Base-by-base conservation (phyloP, 768 basidiomycete species). In the Tulasnella sp. region DNA sequence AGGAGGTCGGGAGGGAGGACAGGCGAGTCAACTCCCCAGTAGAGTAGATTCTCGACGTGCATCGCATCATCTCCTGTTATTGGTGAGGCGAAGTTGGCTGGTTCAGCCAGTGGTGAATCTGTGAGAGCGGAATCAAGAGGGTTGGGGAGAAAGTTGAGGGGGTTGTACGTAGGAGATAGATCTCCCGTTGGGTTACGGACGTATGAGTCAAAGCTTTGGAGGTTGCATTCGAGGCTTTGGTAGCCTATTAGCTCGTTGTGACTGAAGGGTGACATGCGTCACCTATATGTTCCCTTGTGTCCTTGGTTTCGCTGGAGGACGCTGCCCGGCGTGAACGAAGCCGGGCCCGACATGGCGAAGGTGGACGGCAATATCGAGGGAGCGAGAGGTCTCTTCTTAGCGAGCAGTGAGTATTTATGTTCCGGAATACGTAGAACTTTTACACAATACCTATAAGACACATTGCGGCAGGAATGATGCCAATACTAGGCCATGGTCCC, bases 271-370 rank as follows among this genome's bases (percentile, higher is more conserved):
- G 3, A 4, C 60, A 64, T 64, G 3, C 20, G 9, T 14, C n/a
- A n/a, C n/a, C 8, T 64, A 28, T 64, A 28, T 64, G 60, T 64
- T 64, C 60, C 60, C 14, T 64, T 42, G 7, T 64, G 60, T 64
- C 60, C 60, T 64, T 64, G 60, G 60, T 34, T 64, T 28, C 60
- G 60, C 60, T 64, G 31, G 60, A 64, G 60, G 60, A 20, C 60
- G 60, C n/a, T 28, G 60, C 60, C 31, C n/a, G 60, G 42, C 60
- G n/a, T 14, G 60, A 64, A 24, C 8, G 60, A 24, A 64, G 60
- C 60, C 60, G 60, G n/a, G 60, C 42, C 6, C 42, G 42, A 42
- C 42, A 12, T 42, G 4, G 42, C 42, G 42, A 42, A 28, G 60
- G 60, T 64, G 60, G 60, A 64, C 60, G 60, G n/a, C 60, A 3